phyloP scores from a whole-genome alignment of 2,329 filamentous ascomycete genomes.

The Diplodia scrobiculata region DNA sequence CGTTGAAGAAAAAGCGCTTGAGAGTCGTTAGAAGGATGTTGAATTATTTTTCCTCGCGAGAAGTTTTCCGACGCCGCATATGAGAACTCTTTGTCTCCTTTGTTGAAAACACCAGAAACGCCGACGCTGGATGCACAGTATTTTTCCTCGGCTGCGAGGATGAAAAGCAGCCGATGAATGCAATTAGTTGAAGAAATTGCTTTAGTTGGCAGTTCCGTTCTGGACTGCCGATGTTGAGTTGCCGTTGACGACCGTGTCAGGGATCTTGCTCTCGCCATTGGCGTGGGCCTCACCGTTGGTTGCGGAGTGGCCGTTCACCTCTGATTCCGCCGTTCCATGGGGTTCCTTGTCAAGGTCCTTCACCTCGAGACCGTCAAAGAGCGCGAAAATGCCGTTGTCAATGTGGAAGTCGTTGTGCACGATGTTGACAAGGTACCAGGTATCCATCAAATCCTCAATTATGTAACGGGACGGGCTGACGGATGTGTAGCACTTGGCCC shows the following conservation, averaged over 20 bases:
- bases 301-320: neutral
- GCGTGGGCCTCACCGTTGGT: slow-evolving; percentile 14
- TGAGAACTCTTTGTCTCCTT: slow-evolving; percentile 17
- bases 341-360: slow-evolving; percentile 59
- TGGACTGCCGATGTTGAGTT: slow-evolving; percentile 22
- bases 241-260: slow-evolving; percentile 21
- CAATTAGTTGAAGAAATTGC: slow-evolving; percentile 10
- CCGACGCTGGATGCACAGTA: slow-evolving; percentile 28
- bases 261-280: slow-evolving; percentile 11
- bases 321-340: neutral
- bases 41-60: slow-evolving; percentile 2
- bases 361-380: slow-evolving; percentile 79
- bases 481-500: slow-evolving; percentile 86
- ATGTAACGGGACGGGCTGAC: slow-evolving; percentile 74
- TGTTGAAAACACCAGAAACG: slow-evolving; percentile 29
- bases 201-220: slow-evolving; percentile 17
- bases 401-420: slow-evolving; percentile 98
- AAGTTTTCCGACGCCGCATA: slow-evolving; percentile 17
- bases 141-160: neutral
- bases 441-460: slow-evolving; percentile 80
- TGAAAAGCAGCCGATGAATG: slow-evolving; percentile 21
- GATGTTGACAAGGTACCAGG: slow-evolving; percentile 94
- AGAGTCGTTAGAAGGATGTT: slow-evolving; percentile 7
- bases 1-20: neutral
- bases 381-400: slow-evolving; percentile 74